A percentile compares a stretch with the other conserved stretches of the same genome.
Evolutionary conservation across 164 flowering plant genomes (phyloP).

Genomic region (Magnolia kwangsiensis): DNA sequence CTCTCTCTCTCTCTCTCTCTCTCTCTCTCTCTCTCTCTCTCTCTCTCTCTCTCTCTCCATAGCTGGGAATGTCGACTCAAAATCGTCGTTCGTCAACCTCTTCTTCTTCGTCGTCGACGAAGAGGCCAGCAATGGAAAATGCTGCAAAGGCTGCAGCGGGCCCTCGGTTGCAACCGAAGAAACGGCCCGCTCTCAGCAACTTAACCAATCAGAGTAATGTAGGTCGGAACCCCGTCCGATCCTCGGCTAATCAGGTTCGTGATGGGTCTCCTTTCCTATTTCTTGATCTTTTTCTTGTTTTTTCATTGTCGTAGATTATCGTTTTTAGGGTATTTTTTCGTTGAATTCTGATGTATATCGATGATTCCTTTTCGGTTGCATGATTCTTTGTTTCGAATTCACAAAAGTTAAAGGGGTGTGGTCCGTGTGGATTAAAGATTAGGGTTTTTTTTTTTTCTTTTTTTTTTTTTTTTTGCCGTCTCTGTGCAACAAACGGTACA

Average conservation of each 20-base stretch:
- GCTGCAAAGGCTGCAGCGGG: conserved; percentile 10
- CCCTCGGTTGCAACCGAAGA: conserved; percentile 25
- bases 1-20: neutral
- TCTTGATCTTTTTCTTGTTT: neutral
- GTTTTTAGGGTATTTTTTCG: no score
- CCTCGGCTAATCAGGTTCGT: conserved; percentile 18
- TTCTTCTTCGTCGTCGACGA: conserved; percentile 15
- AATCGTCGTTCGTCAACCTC: conserved; percentile 19
- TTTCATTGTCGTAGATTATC: neutral
- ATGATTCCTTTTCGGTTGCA: no score
- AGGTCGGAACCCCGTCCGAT: conserved; percentile 8
- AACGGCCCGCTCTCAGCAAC: conserved; percentile 29
- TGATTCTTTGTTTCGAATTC: no score
- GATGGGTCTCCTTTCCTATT: neutral
- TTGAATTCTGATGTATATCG: no score
- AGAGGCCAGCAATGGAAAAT: conserved; percentile 25
- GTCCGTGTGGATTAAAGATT: no score
- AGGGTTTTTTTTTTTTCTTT: no score
- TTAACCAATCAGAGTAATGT: conserved; percentile 22
- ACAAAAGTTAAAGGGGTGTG: no score
- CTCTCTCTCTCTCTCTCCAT: neutral
- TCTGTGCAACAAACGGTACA: no score
- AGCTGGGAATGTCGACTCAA: conserved; percentile 21
- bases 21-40: neutral
- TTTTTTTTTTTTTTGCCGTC: no score